A percentile compares a stretch with the other conserved stretches of the same genome.
These are phyloP conservation scores for Thalia dealbata DNA, from an alignment of 176 grass and related monocot species.

Conservation along the genomic window DNA sequence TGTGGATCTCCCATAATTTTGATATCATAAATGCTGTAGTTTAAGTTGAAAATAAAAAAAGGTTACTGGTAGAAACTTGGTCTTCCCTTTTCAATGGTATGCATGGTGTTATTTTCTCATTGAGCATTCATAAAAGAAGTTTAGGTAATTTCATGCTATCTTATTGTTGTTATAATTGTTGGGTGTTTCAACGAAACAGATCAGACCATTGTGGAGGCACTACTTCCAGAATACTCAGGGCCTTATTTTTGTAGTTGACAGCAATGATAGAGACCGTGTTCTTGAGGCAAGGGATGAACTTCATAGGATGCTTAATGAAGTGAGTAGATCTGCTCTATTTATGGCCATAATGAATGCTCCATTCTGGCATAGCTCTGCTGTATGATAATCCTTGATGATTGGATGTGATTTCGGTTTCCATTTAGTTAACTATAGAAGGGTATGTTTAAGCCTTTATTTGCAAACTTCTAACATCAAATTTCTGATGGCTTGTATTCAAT, in stretches of 20 bases:
- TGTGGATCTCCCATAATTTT: background rate
- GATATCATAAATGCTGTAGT: background rate
- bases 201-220: conserved; percentile 3
- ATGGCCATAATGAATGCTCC: background rate
- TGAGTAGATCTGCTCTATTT: background rate
- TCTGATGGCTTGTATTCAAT: background rate
- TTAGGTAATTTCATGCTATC: background rate
- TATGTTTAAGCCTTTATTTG: too few species aligned
- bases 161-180: background rate
- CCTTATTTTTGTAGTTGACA: background rate
- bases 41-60: background rate
- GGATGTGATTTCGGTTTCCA: background rate
- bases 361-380: background rate
- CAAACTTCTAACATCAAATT: too few species aligned
- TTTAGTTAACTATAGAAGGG: background rate
- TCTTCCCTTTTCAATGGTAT: background rate
- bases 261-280: background rate
- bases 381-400: background rate
- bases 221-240: background rate
- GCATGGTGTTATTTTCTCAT: background rate
- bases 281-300: background rate
- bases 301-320: background rate
- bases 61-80: background rate
- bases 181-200: background rate
- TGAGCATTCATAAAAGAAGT: background rate